Percentiles rank a stretch among this genome's conserved stretches.
Conservation (phyloP, 345 rosid genomes). For the Salix viminalis region DNA sequence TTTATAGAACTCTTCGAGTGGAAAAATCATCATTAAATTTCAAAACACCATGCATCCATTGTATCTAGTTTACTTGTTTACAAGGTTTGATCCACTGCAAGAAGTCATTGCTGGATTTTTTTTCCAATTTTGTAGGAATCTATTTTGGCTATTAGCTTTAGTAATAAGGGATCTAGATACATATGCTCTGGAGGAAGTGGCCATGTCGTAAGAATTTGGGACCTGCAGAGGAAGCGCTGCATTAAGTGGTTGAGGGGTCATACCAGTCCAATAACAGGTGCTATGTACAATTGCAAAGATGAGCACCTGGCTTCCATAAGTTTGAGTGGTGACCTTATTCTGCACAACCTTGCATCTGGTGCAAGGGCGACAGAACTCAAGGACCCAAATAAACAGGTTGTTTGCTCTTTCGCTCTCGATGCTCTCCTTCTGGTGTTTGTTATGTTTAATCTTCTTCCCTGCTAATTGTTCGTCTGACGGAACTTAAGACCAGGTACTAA, state of each 20-base stretch:
- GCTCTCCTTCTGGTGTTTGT: slow-evolving; percentile 14
- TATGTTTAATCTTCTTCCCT: slow-evolving; percentile 16
- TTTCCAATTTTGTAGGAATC: slow-evolving; percentile 56
- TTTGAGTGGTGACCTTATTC: slow-evolving; percentile 78
- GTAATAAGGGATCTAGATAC: slow-evolving; percentile 85
- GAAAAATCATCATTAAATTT: neutral
- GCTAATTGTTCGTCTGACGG: slow-evolving; percentile 42
- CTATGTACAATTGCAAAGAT: slow-evolving; percentile 93
- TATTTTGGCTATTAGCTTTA: slow-evolving; percentile 72
- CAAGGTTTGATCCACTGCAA: slow-evolving; percentile 3
- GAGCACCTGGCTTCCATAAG: slow-evolving; percentile 97
- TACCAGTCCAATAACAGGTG: slow-evolving; percentile 73
- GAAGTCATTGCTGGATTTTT: slow-evolving; percentile 5
- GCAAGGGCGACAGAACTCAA: slow-evolving; percentile 83
- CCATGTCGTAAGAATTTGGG: slow-evolving; percentile 93
- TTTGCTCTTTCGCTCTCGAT: slow-evolving; percentile 32
- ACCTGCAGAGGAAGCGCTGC: slow-evolving; percentile 86
- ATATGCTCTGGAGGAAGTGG: slow-evolving; percentile 94
- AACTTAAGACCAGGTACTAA: slow-evolving; percentile 87
- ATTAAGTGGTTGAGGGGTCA: slow-evolving; percentile 95
- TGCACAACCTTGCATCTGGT: slow-evolving; percentile 94
- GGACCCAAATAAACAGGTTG: slow-evolving; percentile 93
- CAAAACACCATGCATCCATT: neutral
- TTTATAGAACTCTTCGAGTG: neutral
- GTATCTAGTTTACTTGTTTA: neutral